Conservation (phyloP, 331 rosid genomes). For the Ulmus americana region DNA sequence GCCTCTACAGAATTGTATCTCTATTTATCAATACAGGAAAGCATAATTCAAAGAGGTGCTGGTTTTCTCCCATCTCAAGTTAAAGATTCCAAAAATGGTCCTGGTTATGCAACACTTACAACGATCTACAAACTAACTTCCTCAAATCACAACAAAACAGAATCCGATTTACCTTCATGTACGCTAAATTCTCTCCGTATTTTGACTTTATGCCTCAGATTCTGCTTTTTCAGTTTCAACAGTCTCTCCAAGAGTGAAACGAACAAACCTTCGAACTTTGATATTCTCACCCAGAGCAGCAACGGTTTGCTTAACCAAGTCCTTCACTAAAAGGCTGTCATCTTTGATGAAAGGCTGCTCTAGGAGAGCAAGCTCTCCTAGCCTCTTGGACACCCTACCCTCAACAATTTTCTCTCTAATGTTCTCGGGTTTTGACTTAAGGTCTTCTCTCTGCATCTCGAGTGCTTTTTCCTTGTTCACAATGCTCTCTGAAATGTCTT, state of each 20-base stretch:
- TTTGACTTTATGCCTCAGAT: slow-evolving; percentile 29
- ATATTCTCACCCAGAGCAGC: slow-evolving; percentile 93
- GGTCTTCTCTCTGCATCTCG: slow-evolving; percentile 93
- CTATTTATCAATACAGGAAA: slow-evolving; percentile 25
- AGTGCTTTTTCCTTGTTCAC: slow-evolving; percentile 62
- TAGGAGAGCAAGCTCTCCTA: slow-evolving; percentile 81
- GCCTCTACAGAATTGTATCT: slow-evolving; percentile 25
- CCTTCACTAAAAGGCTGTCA: slow-evolving; percentile 73
- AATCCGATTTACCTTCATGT: slow-evolving; percentile 18
- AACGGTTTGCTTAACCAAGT: slow-evolving; percentile 80
- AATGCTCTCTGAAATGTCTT: slow-evolving; percentile 64
- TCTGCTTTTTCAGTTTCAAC: slow-evolving; percentile 26
- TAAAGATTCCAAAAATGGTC: slow-evolving; percentile 33
- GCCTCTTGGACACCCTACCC: slow-evolving; percentile 89
- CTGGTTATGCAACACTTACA: neutral
- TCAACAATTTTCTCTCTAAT: slow-evolving; percentile 95
- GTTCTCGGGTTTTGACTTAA: slow-evolving; percentile 74
- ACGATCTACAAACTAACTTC: neutral
- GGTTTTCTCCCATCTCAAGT: slow-evolving; percentile 29
- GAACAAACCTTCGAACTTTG: slow-evolving; percentile 68
- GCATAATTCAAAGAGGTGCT: slow-evolving; percentile 23
- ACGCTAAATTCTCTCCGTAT: slow-evolving; percentile 13
- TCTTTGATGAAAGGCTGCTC: slow-evolving; percentile 92
- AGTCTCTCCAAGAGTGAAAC: slow-evolving; percentile 73
- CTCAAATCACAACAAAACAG: slow-evolving; percentile 26